A percentile compares a stretch with the other conserved stretches of the same genome.
These are phyloP conservation scores for Mayamaea pseudoterrestris DNA, from an alignment of 108 stramenopile species.

Conservation along the genomic window DNA sequence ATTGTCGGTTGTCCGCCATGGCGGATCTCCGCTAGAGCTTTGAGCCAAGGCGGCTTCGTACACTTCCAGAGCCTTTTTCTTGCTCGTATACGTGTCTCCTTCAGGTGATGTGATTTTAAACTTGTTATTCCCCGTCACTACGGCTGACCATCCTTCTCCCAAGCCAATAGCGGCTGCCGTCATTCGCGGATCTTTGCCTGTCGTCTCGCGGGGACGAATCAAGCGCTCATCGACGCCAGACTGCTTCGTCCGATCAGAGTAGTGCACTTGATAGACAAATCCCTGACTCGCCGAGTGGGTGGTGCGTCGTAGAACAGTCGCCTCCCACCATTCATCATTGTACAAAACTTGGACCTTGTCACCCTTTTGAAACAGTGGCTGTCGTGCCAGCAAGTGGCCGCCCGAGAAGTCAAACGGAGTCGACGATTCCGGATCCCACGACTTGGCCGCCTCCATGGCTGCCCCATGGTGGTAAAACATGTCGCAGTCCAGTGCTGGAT, in stretches of 20 bases:
- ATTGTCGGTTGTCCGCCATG: slow-evolving; percentile 58
- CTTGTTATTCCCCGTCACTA: slow-evolving; percentile 11
- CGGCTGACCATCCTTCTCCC: slow-evolving; percentile 38
- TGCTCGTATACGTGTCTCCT: slow-evolving; percentile 32
- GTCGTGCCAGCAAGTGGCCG: slow-evolving; percentile 48
- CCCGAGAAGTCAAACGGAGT: slow-evolving; percentile 16
- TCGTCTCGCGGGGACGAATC: slow-evolving; percentile 32
- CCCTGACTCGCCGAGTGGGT: slow-evolving; percentile 46
- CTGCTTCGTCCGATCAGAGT: slow-evolving; percentile 59
- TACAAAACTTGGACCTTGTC: slow-evolving; percentile 65
- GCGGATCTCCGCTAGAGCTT: slow-evolving; percentile 41
- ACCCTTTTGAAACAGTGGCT: slow-evolving; percentile 48
- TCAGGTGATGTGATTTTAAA: slow-evolving; percentile 29
- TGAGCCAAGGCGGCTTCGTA: neutral
- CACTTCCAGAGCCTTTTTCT: slow-evolving; percentile 41
- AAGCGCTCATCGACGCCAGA: slow-evolving; percentile 45
- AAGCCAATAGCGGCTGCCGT: slow-evolving; percentile 37
- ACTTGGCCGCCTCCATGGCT: slow-evolving; percentile 23
- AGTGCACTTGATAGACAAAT: slow-evolving; percentile 54
- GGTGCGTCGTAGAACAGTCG: slow-evolving; percentile 38
- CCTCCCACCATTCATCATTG: slow-evolving; percentile 64
- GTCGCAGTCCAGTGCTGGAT: slow-evolving; percentile 15
- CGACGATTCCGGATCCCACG: slow-evolving; percentile 13
- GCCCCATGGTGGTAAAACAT: slow-evolving; percentile 39
- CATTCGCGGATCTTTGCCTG: slow-evolving; percentile 24